Conservation (phyloP, 257 asterid genomes). For the Datura wrightii region DNA sequence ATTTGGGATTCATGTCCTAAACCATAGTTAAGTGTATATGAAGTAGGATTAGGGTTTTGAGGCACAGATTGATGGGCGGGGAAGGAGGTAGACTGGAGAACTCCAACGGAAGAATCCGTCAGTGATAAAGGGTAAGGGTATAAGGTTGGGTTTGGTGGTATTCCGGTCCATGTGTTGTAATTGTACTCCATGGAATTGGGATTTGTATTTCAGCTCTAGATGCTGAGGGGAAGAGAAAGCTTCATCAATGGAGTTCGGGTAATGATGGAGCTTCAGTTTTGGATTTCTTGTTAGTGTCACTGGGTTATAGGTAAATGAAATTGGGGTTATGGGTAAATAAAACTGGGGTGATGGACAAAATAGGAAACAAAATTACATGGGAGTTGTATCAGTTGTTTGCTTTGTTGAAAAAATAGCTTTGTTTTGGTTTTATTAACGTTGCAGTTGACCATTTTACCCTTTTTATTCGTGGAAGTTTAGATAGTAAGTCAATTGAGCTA, state of each 20-base stretch:
- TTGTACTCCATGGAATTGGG: slow-evolving; percentile 29
- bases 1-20: slow-evolving; percentile 24
- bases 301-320: too few species aligned
- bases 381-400: too few species aligned
- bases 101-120: too few species aligned
- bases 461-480: too few species aligned
- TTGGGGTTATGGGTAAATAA: too few species aligned
- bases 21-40: neutral
- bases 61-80: slow-evolving; percentile 19
- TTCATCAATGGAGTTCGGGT: slow-evolving; percentile 7
- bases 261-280: neutral
- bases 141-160: slow-evolving; percentile 22
- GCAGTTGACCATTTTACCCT: neutral
- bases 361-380: neutral
- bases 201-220: neutral
- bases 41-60: slow-evolving; percentile 40
- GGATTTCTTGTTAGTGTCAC: neutral
- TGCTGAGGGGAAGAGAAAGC: neutral
- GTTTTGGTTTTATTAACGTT: neutral
- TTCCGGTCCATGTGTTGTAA: neutral
- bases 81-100: neutral
- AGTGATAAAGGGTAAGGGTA: neutral
- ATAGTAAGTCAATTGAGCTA: too few species aligned
- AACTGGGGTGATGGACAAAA: neutral
- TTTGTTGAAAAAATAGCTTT: neutral